Evolutionary conservation across 768 basidiomycete genomes (phyloP), one percentile per base, ranked within the genome.

Genomic region (Mycena albidolilacea): DNA sequence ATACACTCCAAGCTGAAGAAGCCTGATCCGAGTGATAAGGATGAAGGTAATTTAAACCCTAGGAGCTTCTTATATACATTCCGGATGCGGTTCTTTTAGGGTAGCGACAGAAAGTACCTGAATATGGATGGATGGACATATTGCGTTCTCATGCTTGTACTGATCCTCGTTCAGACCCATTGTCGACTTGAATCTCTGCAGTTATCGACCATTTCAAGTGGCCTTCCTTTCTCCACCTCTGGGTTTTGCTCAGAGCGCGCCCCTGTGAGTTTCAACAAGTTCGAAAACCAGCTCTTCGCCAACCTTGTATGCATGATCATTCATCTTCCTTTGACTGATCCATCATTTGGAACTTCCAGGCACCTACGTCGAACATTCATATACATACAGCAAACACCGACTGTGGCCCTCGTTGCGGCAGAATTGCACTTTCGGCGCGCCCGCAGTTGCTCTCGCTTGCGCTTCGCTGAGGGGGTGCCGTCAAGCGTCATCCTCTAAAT

Each of bases 401-500:
- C 6, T 52, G 50, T 21, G 21, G 50, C 9, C 60, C 63, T 64
- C 64, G 52, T 57, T 9, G 38, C 54, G 52, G 64, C 39, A 30
- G 39, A 57, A 55, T 43, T 66, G 9, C 54, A 44, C 52, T 57
- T 66, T 38, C 64, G 54, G 54, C 23, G 64, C 61, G 30, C 61
- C 39, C 61, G 23, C 61, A 46, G 61, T 63, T 66, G 38, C 64
- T 66, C 64, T 66, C 54, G 41, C 64, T 66, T 44, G 54, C 39
- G 39, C 52, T 19, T 57, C 64, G 21, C 39, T 30, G 54, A 66
- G 54, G 39, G 39, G 64, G 10, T n/a, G 54, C 23, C 14, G 52
- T 44, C 64, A 66, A 66, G 64, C 54, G 52, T 44, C 64, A 43
- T 23, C 57, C 63, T 64, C 39, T 43, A 65, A 65, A 65, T 65